Evolutionary conservation across 1,284 basidiomycete genomes (phyloP).

Genomic region (Entoloma clypeatum): DNA sequence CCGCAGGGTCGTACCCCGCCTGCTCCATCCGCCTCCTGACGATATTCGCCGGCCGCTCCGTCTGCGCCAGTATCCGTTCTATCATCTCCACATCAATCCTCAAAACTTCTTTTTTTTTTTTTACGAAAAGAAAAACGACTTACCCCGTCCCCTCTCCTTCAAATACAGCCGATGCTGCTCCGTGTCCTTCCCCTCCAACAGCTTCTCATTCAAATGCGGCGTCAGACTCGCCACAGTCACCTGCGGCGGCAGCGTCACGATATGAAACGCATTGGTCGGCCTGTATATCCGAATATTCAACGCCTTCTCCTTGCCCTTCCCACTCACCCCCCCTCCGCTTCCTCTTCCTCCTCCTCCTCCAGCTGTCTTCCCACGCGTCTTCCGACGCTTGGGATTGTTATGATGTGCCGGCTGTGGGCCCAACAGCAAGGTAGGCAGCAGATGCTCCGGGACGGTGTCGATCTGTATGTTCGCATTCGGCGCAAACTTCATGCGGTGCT

Average conservation of each 20-base stretch:
- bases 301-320: conserved; percentile 13
- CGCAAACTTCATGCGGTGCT: conserved; percentile 17
- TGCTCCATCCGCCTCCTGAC: conserved; percentile 84
- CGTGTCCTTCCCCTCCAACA: conserved; percentile 43
- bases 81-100: conserved; percentile 11
- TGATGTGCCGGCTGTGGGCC: not conserved
- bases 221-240: conserved; percentile 73
- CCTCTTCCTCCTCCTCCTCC: not conserved
- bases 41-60: conserved; percentile 84
- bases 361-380: too few relatives aligned
- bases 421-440: conserved; percentile 2
- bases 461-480: conserved; percentile 6
- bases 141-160: conserved; percentile 81
- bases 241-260: conserved; percentile 61
- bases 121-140: conserved; percentile 25
- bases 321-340: not conserved
- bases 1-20: conserved; percentile 85
- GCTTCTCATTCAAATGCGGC: conserved; percentile 58
- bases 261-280: conserved; percentile 71
- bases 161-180: conserved; percentile 77
- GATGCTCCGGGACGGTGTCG: conserved; percentile 6
- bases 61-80: conserved; percentile 81
- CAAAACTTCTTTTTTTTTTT: not conserved
- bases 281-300: conserved; percentile 76
- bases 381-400: too few relatives aligned